Percentiles rank a stretch among this genome's conserved stretches.
Evolutionary conservation across 2,329 filamentous ascomycete species (phyloP).

Genomic region (Apiospora marii): DNA sequence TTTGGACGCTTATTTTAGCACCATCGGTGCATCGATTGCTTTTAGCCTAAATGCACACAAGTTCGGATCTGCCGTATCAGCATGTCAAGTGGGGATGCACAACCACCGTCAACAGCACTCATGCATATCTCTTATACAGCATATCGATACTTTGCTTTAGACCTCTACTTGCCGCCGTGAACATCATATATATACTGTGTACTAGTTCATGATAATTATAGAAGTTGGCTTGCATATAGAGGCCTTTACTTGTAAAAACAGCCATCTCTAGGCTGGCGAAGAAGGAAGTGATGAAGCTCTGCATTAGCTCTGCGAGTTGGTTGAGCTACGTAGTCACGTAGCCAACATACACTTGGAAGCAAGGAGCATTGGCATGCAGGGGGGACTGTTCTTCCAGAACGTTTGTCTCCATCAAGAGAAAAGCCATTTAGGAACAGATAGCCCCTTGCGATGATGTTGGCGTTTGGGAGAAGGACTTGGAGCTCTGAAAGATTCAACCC

Average conservation of each 20-base stretch:
- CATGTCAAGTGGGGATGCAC: neutral
- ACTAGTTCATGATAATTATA: neutral
- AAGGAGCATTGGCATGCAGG: neutral
- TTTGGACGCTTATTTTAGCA: conserved; percentile 18
- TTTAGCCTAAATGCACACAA: conserved; percentile 13
- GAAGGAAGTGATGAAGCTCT: neutral
- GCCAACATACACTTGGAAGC: neutral
- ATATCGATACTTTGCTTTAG: neutral
- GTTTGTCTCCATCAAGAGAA: neutral
- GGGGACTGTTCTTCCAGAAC: neutral
- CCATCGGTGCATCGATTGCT: neutral
- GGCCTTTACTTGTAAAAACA: neutral
- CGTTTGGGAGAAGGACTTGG: neutral
- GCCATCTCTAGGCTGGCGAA: neutral
- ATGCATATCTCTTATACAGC: neutral
- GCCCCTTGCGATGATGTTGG: neutral
- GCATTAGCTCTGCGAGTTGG: neutral
- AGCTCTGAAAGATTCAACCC: neutral
- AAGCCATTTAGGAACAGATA: neutral
- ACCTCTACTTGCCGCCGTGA: neutral
- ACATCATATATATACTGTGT: neutral
- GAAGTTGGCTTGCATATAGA: neutral
- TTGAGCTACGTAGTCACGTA: neutral
- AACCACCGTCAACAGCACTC: neutral
- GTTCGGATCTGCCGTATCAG: neutral